Conservation (phyloP, 2,329 filamentous ascomycete species). For the Ascochyta koolunga region DNA sequence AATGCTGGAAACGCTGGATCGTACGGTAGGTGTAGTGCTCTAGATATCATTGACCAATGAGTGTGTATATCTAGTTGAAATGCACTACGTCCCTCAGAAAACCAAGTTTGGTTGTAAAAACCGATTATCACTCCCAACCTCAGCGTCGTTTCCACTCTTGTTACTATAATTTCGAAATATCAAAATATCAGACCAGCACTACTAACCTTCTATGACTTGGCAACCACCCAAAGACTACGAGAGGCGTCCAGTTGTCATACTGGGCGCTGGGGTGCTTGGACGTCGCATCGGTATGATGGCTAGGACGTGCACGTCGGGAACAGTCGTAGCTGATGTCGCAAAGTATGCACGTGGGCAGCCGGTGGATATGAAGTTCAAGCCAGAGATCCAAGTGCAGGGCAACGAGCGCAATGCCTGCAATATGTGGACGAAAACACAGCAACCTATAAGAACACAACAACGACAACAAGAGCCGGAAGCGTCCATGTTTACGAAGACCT, state of each 20-base stretch:
- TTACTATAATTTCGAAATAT: neutral
- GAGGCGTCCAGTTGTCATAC: constrained; percentile 17
- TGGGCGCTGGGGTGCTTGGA: constrained; percentile 27
- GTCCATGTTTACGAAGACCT: constrained; percentile 44
- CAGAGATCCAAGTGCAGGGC: constrained; percentile 48
- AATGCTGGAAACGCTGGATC: constrained; percentile 7
- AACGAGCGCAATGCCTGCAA: constrained; percentile 46
- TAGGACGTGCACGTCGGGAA: too few relatives aligned
- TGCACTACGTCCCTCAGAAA: neutral
- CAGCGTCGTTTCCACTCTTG: too few relatives aligned
- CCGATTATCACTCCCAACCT: neutral
- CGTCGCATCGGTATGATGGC: constrained; percentile 16
- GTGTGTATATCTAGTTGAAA: constrained; percentile 9
- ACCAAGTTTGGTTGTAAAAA: neutral
- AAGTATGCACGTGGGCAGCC: constrained; percentile 44
- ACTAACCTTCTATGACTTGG: constrained; percentile 6
- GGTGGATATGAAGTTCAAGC: constrained; percentile 54
- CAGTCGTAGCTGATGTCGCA: neutral
- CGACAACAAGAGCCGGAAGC: neutral
- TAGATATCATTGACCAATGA: neutral
- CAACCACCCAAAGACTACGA: constrained; percentile 7
- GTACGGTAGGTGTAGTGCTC: constrained; percentile 3
- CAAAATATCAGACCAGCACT: too few relatives aligned
- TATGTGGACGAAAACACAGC: constrained; percentile 49
- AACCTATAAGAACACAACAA: constrained; percentile 12